Conservation (phyloP, 352 stramenopile genomes). For the Phytophthora hibernalis region DNA sequence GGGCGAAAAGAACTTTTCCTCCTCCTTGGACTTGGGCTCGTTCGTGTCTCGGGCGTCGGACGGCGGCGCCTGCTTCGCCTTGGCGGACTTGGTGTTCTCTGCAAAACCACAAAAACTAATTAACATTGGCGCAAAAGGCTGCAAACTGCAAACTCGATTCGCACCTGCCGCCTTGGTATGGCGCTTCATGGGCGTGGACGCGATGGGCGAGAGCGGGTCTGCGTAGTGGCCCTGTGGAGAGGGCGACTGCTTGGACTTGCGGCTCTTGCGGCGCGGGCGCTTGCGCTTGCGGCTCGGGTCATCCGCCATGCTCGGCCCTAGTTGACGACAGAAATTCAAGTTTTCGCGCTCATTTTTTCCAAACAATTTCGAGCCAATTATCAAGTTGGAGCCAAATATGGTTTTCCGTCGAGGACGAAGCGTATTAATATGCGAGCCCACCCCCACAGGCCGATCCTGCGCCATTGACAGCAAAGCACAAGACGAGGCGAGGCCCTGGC, state of each 20-base stretch:
- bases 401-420: constrained; percentile 33
- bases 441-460: not conserved
- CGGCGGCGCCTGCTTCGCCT: constrained; percentile 42
- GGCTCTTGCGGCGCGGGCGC: constrained; percentile 42
- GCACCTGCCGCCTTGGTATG: constrained; percentile 55
- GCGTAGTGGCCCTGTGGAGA: constrained; percentile 67
- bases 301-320: constrained; percentile 17
- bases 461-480: constrained; percentile 16
- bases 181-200: constrained; percentile 85
- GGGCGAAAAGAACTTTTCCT: constrained; percentile 67
- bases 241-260: constrained; percentile 27
- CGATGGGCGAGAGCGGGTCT: constrained; percentile 82
- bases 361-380: constrained; percentile 5
- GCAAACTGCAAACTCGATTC: not conserved
- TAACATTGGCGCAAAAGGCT: not conserved
- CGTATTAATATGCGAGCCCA: constrained; percentile 27
- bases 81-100: constrained; percentile 62
- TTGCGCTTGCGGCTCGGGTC: constrained; percentile 42
- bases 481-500: not conserved
- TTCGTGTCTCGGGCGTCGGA: constrained; percentile 19
- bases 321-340: constrained; percentile 30
- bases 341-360: constrained; percentile 23
- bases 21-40: constrained; percentile 33
- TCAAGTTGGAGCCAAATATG: constrained; percentile 33
- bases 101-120: not conserved